Evolutionary conservation across 345 rosid genomes (phyloP).

Genomic region (Ceriops tagal): DNA sequence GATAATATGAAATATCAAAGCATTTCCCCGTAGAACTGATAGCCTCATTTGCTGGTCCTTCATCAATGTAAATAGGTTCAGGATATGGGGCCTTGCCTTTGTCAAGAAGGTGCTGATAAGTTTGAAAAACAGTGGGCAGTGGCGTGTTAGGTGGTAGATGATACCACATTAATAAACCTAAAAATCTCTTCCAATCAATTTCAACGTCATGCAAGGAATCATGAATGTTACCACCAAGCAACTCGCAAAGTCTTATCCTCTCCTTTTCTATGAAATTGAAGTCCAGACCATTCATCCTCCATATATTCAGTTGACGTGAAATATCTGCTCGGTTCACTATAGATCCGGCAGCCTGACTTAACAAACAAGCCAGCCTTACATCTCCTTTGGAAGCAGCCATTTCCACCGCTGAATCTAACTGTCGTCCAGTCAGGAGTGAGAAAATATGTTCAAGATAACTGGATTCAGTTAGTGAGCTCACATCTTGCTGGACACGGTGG

Average conservation of each 20-base stretch:
- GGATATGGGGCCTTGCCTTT: conserved; percentile 78
- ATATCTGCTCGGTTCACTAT: conserved; percentile 65
- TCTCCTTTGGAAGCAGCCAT: conserved; percentile 88
- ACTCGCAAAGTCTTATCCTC: conserved; percentile 71
- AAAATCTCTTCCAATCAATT: conserved; percentile 96
- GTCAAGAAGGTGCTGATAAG: conserved; percentile 63
- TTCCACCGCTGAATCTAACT: conserved; percentile 80
- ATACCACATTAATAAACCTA: conserved; percentile 96
- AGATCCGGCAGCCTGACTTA: conserved; percentile 96
- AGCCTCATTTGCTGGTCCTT: conserved; percentile 57
- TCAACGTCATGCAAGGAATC: conserved; percentile 50
- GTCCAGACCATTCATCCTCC: conserved; percentile 87
- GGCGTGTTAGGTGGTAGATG: conserved; percentile 61
- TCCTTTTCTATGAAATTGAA: conserved; percentile 85
- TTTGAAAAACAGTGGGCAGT: conserved; percentile 59
- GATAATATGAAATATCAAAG: conserved; percentile 83
- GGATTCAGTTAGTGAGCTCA: conserved; percentile 68
- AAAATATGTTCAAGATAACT: conserved; percentile 75
- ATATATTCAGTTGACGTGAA: conserved; percentile 67
- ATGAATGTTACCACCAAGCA: conserved; percentile 86
- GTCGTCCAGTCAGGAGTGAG: conserved; percentile 84
- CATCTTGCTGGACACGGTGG: conserved; percentile 85
- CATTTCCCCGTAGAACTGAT: conserved; percentile 37
- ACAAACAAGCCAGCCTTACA: conserved; percentile 88
- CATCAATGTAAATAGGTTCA: conserved; percentile 80